These are phyloP conservation scores for Nakaseomyces uthaithaninus DNA, from an alignment of 1,139 yeast genomes.

Conservation along the genomic window DNA sequence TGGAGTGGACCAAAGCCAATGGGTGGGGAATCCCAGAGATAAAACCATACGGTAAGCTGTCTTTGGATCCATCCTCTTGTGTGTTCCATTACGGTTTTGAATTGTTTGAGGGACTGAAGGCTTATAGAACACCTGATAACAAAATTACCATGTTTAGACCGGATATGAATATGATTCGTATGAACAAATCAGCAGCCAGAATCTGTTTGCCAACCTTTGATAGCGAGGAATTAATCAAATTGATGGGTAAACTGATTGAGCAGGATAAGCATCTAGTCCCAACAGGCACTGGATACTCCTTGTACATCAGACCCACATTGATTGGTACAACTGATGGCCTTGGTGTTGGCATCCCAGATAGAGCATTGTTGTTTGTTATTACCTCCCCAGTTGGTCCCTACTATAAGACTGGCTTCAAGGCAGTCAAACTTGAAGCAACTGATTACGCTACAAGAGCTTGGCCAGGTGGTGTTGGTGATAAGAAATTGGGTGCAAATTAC, in stretches of 20 bases:
- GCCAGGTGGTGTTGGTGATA: constrained; percentile 97
- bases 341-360: constrained; percentile 74
- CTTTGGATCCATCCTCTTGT: constrained; percentile 77
- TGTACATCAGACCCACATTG: constrained; percentile 86
- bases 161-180: constrained; percentile 79
- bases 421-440: constrained; percentile 85
- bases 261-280: constrained; percentile 74
- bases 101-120: constrained; percentile 91
- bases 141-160: constrained; percentile 78
- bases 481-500: constrained; percentile 91
- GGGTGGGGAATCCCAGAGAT: constrained; percentile 88
- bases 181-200: constrained; percentile 82
- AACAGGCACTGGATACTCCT: constrained; percentile 71
- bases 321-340: constrained; percentile 82
- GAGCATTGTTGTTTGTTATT: constrained; percentile 72
- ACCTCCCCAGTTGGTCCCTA: constrained; percentile 92
- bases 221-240: constrained; percentile 60
- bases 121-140: constrained; percentile 64
- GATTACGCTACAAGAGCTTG: constrained; percentile 95
- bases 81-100: constrained; percentile 93
- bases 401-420: constrained; percentile 84
- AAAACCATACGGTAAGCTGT: constrained; percentile 67
- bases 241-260: constrained; percentile 62
- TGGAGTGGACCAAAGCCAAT: constrained; percentile 63
- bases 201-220: constrained; percentile 82